Conservation (phyloP, 352 stramenopile genomes). For the Phytophthora melonis region DNA sequence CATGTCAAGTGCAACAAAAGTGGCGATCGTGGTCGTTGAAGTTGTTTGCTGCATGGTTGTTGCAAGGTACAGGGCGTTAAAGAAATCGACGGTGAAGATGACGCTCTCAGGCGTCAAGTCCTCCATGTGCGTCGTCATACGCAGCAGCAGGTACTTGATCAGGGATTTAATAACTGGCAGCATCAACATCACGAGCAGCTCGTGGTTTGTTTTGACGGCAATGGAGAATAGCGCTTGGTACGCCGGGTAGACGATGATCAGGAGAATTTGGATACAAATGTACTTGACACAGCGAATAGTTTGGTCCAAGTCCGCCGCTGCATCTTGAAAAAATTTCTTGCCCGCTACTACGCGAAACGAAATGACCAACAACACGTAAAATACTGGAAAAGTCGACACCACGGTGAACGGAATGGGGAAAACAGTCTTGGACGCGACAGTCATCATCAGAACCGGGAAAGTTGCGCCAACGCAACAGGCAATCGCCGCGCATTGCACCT, state of each 20-base stretch:
- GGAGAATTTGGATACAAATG: conserved; percentile 1
- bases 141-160: conserved; percentile 16
- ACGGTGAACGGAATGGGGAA: conserved; percentile 25
- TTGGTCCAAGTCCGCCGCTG: background rate
- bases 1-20: conserved; percentile 12
- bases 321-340: conserved; percentile 1
- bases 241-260: conserved; percentile 13
- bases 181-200: conserved; percentile 9
- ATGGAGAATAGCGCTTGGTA: conserved; percentile 15
- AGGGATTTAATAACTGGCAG: conserved; percentile 14
- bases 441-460: conserved; percentile 1
- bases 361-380: conserved; percentile 9
- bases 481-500: background rate
- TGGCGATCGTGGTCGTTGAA: conserved; percentile 4
- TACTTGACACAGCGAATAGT: background rate
- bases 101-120: conserved; percentile 22
- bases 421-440: background rate
- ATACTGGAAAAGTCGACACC: conserved; percentile 2
- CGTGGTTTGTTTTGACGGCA: background rate
- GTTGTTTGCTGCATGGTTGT: conserved; percentile 17
- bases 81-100: conserved; percentile 25
- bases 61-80: conserved; percentile 27
- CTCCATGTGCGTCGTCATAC: conserved; percentile 18
- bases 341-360: conserved; percentile 10
- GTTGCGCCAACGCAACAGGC: background rate